Conservation (phyloP, 2,329 filamentous ascomycete genomes). For the Phoma sp. region DNA sequence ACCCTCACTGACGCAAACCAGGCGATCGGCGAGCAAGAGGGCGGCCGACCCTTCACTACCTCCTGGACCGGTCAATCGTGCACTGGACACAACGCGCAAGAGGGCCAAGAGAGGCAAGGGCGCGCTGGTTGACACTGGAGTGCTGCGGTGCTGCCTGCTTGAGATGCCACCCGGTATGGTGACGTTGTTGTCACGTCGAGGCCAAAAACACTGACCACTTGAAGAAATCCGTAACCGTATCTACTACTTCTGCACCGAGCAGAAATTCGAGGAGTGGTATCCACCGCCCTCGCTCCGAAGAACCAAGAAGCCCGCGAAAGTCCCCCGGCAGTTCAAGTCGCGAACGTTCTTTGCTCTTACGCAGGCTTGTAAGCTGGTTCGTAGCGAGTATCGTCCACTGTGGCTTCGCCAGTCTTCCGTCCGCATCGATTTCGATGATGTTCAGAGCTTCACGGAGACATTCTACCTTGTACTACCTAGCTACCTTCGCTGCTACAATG, state of each 20-base stretch:
- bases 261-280: neutral
- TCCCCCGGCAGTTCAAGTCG: neutral
- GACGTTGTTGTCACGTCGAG: neutral
- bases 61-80: neutral
- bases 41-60: neutral
- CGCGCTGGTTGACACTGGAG: neutral
- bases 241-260: slow-evolving; percentile 18
- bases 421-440: neutral
- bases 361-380: slow-evolving; percentile 12
- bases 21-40: neutral
- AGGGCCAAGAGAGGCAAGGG: neutral
- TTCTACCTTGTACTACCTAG: neutral
- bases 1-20: neutral
- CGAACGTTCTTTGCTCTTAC: slow-evolving; percentile 6
- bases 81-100: neutral
- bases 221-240: slow-evolving; percentile 25
- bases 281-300: neutral
- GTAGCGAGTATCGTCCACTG: slow-evolving; percentile 14
- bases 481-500: slow-evolving; percentile 1
- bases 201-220: neutral
- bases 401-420: slow-evolving; percentile 9
- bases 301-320: neutral
- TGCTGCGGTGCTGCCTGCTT: neutral
- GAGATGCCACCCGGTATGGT: slow-evolving; percentile 1
- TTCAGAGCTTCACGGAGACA: slow-evolving; percentile 1